Percentiles rank a stretch among this genome's conserved stretches.
These are phyloP conservation scores for Lasiosphaeris hirsuta DNA, from an alignment of 495 filamentous ascomycete species.

Conservation along the genomic window DNA sequence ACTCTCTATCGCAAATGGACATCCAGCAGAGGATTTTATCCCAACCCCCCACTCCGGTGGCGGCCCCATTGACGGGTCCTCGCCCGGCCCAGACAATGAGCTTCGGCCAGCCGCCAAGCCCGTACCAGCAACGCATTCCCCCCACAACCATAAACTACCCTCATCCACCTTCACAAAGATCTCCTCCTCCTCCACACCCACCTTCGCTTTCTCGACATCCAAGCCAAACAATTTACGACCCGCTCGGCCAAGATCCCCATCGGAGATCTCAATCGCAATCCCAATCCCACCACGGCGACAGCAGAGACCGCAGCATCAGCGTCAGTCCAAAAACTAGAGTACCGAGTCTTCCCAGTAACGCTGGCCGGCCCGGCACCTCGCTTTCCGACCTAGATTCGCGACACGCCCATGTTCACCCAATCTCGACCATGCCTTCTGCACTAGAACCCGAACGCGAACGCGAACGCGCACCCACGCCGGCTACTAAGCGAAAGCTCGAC, in stretches of 20 bases:
- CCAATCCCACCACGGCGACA: constrained; percentile 23
- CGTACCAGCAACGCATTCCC: constrained; percentile 49
- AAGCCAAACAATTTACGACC: constrained; percentile 43
- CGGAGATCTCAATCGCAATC: constrained; percentile 37
- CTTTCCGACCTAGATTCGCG: constrained; percentile 41
- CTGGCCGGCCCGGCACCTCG: constrained; percentile 38
- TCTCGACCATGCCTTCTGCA: constrained; percentile 24
- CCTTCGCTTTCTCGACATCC: constrained; percentile 46
- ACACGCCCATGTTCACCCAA: constrained; percentile 30
- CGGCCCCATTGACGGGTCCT: constrained; percentile 44
- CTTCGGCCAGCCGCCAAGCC: constrained; percentile 44
- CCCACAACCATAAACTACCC: constrained; percentile 33
- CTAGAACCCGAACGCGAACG: constrained; percentile 24
- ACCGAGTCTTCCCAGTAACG: constrained; percentile 48
- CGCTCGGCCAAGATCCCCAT: constrained; percentile 31
- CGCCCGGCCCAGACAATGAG: constrained; percentile 30
- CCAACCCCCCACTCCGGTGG: constrained; percentile 55
- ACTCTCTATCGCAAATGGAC: constrained; percentile 43
- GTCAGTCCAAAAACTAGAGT: constrained; percentile 63
- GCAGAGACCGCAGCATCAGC: constrained; percentile 58
- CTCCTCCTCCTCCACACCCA: constrained; percentile 39
- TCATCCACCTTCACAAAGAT: constrained; percentile 27
- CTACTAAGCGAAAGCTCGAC: constrained; percentile 51
- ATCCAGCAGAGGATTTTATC: constrained; percentile 47
- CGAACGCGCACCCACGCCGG: constrained; percentile 35